Evolutionary conservation across 345 rosid genomes (phyloP).

Genomic region (Brassica cretica): DNA sequence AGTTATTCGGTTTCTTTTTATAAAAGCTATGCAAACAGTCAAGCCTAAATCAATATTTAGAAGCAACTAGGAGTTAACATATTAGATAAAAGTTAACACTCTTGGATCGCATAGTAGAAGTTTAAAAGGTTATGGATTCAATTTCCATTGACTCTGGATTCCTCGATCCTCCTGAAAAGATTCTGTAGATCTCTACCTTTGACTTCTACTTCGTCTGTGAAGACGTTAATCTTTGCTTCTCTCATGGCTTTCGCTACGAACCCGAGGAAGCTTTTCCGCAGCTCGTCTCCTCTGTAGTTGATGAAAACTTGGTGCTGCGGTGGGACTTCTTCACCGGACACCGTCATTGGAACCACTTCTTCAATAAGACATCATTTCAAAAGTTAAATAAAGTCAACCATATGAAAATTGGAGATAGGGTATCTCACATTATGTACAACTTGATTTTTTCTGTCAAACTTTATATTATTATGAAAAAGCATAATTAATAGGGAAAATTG

Average conservation of each 20-base stretch:
- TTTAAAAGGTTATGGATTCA: background rate
- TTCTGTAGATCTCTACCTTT: conserved; percentile 17
- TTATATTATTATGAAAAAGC: background rate
- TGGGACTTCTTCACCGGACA: background rate
- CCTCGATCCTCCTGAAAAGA: conserved; percentile 24
- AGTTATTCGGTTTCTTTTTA: background rate
- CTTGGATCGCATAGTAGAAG: background rate
- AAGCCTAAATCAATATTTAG: background rate
- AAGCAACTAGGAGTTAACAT: background rate
- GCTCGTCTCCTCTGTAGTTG: background rate
- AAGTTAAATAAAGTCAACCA: background rate
- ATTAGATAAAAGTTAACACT: background rate
- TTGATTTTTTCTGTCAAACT: background rate
- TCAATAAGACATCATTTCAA: background rate
- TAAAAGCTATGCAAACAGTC: background rate
- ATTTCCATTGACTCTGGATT: conserved; percentile 4
- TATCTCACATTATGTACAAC: background rate
- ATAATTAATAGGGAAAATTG: no score
- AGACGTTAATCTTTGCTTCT: conserved; percentile 18
- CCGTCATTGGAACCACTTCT: background rate
- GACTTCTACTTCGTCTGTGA: conserved; percentile 11
- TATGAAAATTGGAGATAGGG: background rate
- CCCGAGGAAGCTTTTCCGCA: background rate
- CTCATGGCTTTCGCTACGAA: conserved; percentile 14
- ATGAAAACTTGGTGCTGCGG: background rate